Evolutionary conservation across 768 basidiomycete genomes (phyloP).

Genomic region (Lentinula lateritia): DNA sequence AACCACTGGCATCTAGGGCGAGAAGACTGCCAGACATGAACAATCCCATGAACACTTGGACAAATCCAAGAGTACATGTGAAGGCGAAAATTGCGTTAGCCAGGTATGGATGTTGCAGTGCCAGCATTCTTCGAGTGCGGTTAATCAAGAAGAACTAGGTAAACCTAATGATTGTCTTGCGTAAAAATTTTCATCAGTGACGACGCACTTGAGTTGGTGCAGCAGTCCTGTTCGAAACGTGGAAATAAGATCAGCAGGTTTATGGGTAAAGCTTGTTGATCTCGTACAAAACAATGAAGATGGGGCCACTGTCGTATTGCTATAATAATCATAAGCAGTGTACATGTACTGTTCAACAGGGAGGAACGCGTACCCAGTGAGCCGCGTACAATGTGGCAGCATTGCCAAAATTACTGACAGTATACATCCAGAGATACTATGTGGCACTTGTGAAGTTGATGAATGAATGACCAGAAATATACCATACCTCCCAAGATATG

Average conservation of each 20-base stretch:
- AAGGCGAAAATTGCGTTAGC: not conserved
- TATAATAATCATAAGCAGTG: not conserved
- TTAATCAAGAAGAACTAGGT: not conserved
- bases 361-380: not conserved
- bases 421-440: not conserved
- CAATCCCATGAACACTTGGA: not conserved
- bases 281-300: not conserved
- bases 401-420: not conserved
- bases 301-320: not conserved
- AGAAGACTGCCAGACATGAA: not conserved
- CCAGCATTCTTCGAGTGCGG: not conserved
- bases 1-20: not conserved
- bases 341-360: not conserved
- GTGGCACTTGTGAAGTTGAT: not conserved
- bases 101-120: not conserved
- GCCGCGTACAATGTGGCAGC: not conserved
- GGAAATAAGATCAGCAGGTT: not conserved
- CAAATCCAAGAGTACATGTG: not conserved
- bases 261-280: not conserved
- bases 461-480: not conserved
- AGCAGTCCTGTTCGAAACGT: not conserved
- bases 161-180: not conserved
- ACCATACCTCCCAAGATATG: not conserved
- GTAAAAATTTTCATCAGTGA: not conserved
- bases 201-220: not conserved